phyloP scores from a whole-genome alignment of 257 asterid genomes.

The Echium plantagineum region DNA sequence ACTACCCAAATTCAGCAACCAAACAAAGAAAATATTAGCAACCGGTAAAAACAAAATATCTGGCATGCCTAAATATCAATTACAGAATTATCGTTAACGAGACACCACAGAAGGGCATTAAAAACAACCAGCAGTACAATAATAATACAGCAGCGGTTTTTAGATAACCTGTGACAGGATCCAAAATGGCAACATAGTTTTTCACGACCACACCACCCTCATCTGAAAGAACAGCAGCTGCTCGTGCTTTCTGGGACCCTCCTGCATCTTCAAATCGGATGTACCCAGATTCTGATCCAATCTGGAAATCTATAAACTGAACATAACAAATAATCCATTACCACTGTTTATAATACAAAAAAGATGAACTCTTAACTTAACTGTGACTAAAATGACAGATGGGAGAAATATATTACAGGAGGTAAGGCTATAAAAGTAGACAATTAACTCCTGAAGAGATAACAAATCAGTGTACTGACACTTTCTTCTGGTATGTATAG shows the following conservation, averaged over 20 bases:
- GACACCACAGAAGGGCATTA: not conserved
- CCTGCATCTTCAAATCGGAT: constrained; percentile 78
- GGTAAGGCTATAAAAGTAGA: too few species aligned
- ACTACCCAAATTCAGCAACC: not conserved
- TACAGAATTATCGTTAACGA: not conserved
- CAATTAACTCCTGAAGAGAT: too few species aligned
- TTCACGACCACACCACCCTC: constrained; percentile 83
- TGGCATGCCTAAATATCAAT: not conserved
- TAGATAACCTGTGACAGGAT: constrained; percentile 72
- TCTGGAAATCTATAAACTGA: constrained; percentile 71
- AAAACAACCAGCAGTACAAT: not conserved
- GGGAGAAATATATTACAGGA: too few species aligned
- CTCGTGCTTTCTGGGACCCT: constrained; percentile 76
- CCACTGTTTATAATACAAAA: not conserved
- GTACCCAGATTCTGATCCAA: constrained; percentile 66
- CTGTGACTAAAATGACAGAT: too few species aligned
- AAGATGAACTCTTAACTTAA: too few species aligned
- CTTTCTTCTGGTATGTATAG: too few species aligned
- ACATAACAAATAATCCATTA: too few species aligned
- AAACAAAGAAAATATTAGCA: not conserved
- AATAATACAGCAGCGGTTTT: not conserved
- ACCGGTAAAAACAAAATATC: not conserved
- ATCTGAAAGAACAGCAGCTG: constrained; percentile 78
- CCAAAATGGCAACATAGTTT: constrained; percentile 61
- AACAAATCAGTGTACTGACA: too few species aligned